These are phyloP conservation scores for Rhynchospora breviuscula DNA, from an alignment of 176 grass and related monocot species.

Conservation along the genomic window DNA sequence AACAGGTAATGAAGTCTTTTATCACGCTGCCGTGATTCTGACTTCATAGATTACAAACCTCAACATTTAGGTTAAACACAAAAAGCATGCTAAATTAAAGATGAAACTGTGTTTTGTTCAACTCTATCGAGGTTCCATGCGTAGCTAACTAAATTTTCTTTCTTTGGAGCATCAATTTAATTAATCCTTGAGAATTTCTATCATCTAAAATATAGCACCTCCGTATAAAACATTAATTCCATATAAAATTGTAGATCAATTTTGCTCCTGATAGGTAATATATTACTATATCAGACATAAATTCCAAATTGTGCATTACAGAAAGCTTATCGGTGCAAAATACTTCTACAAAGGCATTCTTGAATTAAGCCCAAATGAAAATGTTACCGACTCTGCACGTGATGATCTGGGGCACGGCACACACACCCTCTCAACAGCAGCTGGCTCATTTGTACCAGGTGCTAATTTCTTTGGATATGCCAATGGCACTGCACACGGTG, in stretches of 20 bases:
- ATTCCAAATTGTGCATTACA: not conserved
- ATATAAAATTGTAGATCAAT: too few relatives aligned
- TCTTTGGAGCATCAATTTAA: too few relatives aligned
- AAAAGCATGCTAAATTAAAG: not conserved
- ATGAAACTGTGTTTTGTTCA: not conserved
- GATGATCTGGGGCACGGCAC: conserved; percentile 71
- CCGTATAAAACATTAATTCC: too few relatives aligned
- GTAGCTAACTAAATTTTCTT: too few relatives aligned
- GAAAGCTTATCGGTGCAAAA: conserved; percentile 64
- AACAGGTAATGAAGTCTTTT: conserved; percentile 39
- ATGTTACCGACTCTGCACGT: conserved; percentile 38
- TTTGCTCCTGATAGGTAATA: too few relatives aligned
- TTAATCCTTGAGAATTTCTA: too few relatives aligned
- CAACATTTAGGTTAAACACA: not conserved
- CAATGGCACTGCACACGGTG: conserved; percentile 68
- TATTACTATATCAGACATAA: not conserved
- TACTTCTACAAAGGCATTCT: conserved; percentile 50
- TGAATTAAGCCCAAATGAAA: not conserved
- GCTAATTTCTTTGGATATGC: conserved; percentile 57
- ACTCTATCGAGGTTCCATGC: too few relatives aligned
- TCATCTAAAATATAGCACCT: too few relatives aligned
- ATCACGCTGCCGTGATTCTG: not conserved
- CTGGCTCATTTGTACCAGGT: conserved; percentile 44
- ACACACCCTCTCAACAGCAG: conserved; percentile 85
- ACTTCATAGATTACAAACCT: not conserved